These are phyloP conservation scores for Striga asiatica DNA, from an alignment of 257 asterid species.

Conservation along the genomic window DNA sequence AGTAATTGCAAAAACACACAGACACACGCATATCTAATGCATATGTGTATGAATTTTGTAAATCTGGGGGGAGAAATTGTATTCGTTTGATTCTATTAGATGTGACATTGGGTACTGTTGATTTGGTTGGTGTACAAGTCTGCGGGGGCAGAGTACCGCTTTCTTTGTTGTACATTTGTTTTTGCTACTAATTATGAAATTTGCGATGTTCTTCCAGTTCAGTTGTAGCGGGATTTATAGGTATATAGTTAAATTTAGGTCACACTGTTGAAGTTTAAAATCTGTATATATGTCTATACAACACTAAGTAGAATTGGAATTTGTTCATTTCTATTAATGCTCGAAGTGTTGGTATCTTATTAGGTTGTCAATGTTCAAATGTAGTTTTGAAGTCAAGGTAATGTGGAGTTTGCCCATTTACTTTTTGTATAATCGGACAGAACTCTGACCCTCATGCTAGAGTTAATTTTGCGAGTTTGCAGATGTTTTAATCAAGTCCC, in stretches of 20 bases:
- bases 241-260: background rate
- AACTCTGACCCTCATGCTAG: background rate
- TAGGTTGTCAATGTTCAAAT: background rate
- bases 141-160: background rate
- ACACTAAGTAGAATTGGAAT: background rate
- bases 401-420: background rate
- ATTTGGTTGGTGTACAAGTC: slow-evolving; percentile 1
- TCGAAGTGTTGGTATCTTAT: background rate
- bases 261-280: too few species aligned
- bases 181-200: background rate
- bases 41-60: background rate
- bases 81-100: background rate
- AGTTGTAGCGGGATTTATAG: background rate
- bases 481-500: background rate
- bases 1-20: background rate
- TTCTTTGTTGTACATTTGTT: background rate
- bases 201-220: background rate
- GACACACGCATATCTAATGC: background rate
- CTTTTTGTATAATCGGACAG: background rate
- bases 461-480: background rate
- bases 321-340: background rate
- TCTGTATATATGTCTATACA: background rate
- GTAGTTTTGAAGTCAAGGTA: background rate
- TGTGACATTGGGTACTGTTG: background rate
- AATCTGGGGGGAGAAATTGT: background rate